Conservation (phyloP, 179 eudicot species). For the Gypsophila paniculata region DNA sequence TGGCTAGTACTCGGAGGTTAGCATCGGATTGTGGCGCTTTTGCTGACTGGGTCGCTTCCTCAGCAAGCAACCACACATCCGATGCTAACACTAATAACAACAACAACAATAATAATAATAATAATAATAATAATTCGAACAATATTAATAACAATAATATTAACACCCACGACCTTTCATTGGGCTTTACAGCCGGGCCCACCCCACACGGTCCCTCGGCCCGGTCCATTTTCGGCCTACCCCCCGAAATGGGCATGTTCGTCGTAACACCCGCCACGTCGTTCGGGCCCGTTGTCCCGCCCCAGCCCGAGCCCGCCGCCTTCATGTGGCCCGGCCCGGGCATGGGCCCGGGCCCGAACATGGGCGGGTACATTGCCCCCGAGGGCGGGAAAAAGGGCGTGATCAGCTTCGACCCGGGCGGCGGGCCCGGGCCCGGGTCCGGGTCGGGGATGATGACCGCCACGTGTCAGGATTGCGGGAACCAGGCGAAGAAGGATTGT, state of each 20-base stretch:
- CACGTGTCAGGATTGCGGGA: slow-evolving; percentile 68
- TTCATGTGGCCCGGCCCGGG: neutral
- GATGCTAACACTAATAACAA: neutral
- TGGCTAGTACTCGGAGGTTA: slow-evolving; percentile 74
- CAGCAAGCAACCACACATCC: slow-evolving; percentile 28
- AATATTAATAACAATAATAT: slow-evolving; percentile 13
- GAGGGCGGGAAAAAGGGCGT: slow-evolving; percentile 9
- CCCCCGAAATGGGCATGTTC: slow-evolving; percentile 43
- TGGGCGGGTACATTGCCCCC: neutral
- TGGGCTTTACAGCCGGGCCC: slow-evolving; percentile 66
- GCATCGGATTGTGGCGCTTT: slow-evolving; percentile 71
- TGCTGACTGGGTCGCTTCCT: slow-evolving; percentile 63
- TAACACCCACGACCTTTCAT: slow-evolving; percentile 52
- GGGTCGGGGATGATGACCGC: slow-evolving; percentile 25
- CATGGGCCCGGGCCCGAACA: neutral
- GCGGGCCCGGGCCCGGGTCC: slow-evolving; percentile 19
- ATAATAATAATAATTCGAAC: slow-evolving; percentile 19
- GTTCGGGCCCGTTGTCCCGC: neutral
- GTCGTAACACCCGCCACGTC: slow-evolving; percentile 56
- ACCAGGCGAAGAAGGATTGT: slow-evolving; percentile 69
- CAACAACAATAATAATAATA: slow-evolving; percentile 20
- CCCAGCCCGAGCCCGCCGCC: neutral
- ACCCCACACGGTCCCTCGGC: slow-evolving; percentile 18
- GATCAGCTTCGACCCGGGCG: slow-evolving; percentile 30
- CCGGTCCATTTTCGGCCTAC: neutral